Evolutionary conservation across 495 filamentous ascomycete species (phyloP).

Genomic region (Penicillium atrosanguineum): DNA sequence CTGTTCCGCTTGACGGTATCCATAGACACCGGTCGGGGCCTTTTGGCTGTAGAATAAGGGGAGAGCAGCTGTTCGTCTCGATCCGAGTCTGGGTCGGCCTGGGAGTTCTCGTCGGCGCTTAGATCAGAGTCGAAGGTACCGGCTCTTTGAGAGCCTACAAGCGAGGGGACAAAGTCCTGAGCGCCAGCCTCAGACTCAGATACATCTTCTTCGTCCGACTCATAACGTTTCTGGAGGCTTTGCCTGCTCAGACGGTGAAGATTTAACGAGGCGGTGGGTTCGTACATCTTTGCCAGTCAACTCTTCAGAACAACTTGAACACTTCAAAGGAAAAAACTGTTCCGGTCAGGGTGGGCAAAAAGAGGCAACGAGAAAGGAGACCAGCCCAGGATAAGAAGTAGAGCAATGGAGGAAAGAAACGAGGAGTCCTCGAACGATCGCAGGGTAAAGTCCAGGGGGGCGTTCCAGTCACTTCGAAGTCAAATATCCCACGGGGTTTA

Average conservation of each 20-base stretch:
- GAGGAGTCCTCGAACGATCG: not conserved
- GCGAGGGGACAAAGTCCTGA: slow-evolving; percentile 35
- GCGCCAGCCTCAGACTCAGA: slow-evolving; percentile 40
- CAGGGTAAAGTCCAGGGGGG: slow-evolving; percentile 1
- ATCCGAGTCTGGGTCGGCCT: slow-evolving; percentile 25
- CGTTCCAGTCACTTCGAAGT: slow-evolving; percentile 4
- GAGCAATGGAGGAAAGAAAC: not conserved
- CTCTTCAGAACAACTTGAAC: not conserved
- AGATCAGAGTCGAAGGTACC: slow-evolving; percentile 30
- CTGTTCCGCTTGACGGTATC: slow-evolving; percentile 45
- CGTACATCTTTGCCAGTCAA: slow-evolving; percentile 29
- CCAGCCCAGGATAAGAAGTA: not conserved
- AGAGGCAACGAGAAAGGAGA: not conserved
- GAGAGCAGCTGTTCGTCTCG: slow-evolving; percentile 26
- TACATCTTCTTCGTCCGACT: slow-evolving; percentile 45
- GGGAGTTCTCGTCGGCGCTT: slow-evolving; percentile 32
- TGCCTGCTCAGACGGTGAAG: slow-evolving; percentile 39
- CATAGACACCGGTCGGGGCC: slow-evolving; percentile 37
- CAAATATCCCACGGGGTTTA: slow-evolving; percentile 7
- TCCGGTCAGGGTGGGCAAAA: not conserved
- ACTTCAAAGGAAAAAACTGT: slow-evolving; percentile 1
- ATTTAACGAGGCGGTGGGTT: slow-evolving; percentile 24
- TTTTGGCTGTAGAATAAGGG: slow-evolving; percentile 21
- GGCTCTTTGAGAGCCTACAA: slow-evolving; percentile 27
- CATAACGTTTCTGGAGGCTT: slow-evolving; percentile 38